A percentile compares a stretch with the other conserved stretches of the same genome.
These are phyloP conservation scores for Russula earlei DNA, from an alignment of 768 basidiomycete genomes.

Conservation along the genomic window DNA sequence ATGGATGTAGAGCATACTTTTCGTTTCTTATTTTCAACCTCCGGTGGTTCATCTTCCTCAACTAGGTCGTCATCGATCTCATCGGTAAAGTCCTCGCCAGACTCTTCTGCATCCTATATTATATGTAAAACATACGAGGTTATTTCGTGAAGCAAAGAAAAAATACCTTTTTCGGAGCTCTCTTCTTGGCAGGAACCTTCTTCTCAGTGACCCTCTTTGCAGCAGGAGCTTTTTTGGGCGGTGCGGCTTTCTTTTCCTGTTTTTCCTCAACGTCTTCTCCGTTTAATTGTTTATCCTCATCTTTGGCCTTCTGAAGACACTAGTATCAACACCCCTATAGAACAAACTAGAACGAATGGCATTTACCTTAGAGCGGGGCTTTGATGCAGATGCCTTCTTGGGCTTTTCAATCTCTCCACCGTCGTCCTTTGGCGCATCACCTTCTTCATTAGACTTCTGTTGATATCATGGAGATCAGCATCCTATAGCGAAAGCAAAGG, in stretches of 20 bases:
- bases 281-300: slow-evolving; percentile 40
- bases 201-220: slow-evolving; percentile 38
- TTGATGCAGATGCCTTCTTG: slow-evolving; percentile 42
- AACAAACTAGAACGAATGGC: neutral
- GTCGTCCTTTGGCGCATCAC: slow-evolving; percentile 32
- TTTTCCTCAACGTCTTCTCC: slow-evolving; percentile 34
- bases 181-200: slow-evolving; percentile 40
- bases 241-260: slow-evolving; percentile 21
- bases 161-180: slow-evolving; percentile 29
- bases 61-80: slow-evolving; percentile 36
- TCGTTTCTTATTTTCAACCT: slow-evolving; percentile 49
- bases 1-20: slow-evolving; percentile 37
- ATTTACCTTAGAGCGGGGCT: slow-evolving; percentile 9
- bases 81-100: slow-evolving; percentile 40
- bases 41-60: slow-evolving; percentile 40
- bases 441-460: slow-evolving; percentile 26
- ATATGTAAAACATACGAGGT: neutral
- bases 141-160: neutral
- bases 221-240: slow-evolving; percentile 26
- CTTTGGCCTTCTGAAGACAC: slow-evolving; percentile 36
- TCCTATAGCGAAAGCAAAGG: neutral
- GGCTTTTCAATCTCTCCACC: slow-evolving; percentile 44
- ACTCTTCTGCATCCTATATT: slow-evolving; percentile 30
- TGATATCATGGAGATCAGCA: neutral
- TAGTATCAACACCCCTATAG: neutral